Evolutionary conservation across 108 stramenopile species (phyloP), one percentile per base, ranked within the genome.

Genomic region (Cyclotella sp.): DNA sequence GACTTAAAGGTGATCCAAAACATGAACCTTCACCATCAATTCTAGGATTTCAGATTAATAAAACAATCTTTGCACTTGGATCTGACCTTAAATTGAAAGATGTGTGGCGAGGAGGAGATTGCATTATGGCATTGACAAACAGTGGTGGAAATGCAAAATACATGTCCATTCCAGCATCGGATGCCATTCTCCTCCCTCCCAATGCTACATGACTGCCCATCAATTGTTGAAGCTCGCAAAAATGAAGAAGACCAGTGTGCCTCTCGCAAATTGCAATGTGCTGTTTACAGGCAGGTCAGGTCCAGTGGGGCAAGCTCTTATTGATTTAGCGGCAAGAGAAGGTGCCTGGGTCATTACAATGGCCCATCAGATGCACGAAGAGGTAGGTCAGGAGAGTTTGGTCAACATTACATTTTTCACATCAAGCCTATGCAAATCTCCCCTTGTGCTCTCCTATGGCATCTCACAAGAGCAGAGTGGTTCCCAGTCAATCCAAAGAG

Each of bases 131-230:
- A 21, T 70, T 88, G 12, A 75, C 91, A 6, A 69, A 65, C 6
- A 91, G 93, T 3, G 60, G 46, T 11, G 90, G 85, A 2, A 95
- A 95, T 80, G 87, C 91, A 28, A 72, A 85, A 49, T 92, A 82
- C 70, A 64, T 76, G 16, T 82, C 80, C 22, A 70, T 89, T 28
- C 70, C 74, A 1, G 81, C 75, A 54, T 77, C 73, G 6, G 42
- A 65, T 7, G 68, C 91, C 18, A 76, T 95, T 47, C 81, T 88
- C 24, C 82, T 95, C 15, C 83, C 91, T 27, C 19, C 60, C 18
- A 77, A 51, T 66, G 69, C 85, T 95, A 92, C 72, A 79, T 95
- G 75, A 63, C 88, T 5, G 93, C 93, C 9, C 91, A 90, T 61
- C 93, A 95, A 74, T 64, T 78, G 6, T 65, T 92, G 44, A 82